phyloP scores from a whole-genome alignment of 805 yeast species.

The Yarrowia sp. region DNA sequence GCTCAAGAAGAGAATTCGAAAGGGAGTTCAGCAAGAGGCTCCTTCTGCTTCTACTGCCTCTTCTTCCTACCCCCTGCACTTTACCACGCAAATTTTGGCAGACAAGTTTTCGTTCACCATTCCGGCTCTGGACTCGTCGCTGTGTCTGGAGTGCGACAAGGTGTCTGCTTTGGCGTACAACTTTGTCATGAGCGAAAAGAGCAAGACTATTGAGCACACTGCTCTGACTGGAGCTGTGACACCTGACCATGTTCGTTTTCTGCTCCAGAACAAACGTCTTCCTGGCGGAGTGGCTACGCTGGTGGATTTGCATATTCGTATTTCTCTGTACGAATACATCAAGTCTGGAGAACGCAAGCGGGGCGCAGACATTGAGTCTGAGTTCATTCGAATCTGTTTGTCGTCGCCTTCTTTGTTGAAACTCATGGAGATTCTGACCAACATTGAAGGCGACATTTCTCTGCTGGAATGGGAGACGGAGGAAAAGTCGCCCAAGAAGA shows the following conservation, averaged over 20 bases:
- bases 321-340: conserved; percentile 12
- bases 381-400: conserved; percentile 7
- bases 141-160: conserved; percentile 14
- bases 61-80: conserved; percentile 4
- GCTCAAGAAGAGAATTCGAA: background rate
- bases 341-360: conserved; percentile 5
- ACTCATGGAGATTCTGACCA: conserved; percentile 19
- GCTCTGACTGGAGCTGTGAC: conserved; percentile 18
- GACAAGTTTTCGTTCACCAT: conserved; percentile 13
- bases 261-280: conserved; percentile 18
- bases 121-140: conserved; percentile 9
- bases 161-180: conserved; percentile 17
- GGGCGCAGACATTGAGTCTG: conserved; percentile 19
- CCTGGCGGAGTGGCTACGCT: conserved; percentile 19
- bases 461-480: conserved; percentile 5
- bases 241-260: conserved; percentile 14
- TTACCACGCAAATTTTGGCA: background rate
- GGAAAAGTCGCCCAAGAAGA: background rate
- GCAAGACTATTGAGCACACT: conserved; percentile 9
- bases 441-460: conserved; percentile 12
- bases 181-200: conserved; percentile 17
- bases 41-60: background rate
- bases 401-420: background rate
- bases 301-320: conserved; percentile 5
- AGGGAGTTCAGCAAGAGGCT: background rate